Base-by-base conservation (phyloP, 208 protist genomes). In the Trypanosoma platydactyli region DNA sequence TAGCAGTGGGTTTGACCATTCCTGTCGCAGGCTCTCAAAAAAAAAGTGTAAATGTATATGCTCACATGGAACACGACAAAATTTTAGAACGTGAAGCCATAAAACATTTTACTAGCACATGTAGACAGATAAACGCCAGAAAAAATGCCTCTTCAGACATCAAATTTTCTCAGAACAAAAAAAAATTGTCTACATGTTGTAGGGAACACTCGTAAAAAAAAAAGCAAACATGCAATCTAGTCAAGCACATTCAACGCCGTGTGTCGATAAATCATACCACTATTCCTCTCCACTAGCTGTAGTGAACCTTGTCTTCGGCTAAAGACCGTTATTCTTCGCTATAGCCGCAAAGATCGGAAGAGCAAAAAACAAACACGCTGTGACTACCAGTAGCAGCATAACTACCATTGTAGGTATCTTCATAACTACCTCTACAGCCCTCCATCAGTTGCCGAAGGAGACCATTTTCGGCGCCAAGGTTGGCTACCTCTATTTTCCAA, bases 121-220 rank as follows among this genome's bases (percentile, higher is more conserved):
- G n/a, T n/a, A n/a, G n/a, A n/a, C n/a, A n/a, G n/a, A n/a, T n/a
- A n/a, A n/a, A n/a, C n/a, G n/a, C n/a, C n/a, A n/a, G n/a, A n/a
- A n/a, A n/a, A n/a, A n/a, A n/a, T n/a, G n/a, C n/a, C n/a, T n/a
- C n/a, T n/a, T n/a, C n/a, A n/a, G n/a, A n/a, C n/a, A n/a, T n/a
- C n/a, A n/a, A n/a, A n/a, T n/a, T n/a, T n/a, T n/a, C n/a, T n/a
- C 24, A 65, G 9, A 5, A 65, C 50, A 55, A 65, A 54, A 16
- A 54, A 41, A 9, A 40, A 18, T 38, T 44, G 20, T 33, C 60
- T 24, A 0, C 25, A 30, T 2, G 33, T 35, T 6, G 60, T 56
- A 12, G 60, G 27, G 30, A 48, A 55, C 5, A 65, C 60, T 42
- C 29, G 48, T 33, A n/a, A n/a, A n/a, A 65, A n/a, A 41, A 27